Percentiles rank a stretch among this genome's conserved stretches.
These are phyloP conservation scores for Pestalotiopsis sp. DNA, from an alignment of 2,329 filamentous ascomycete species.

Conservation along the genomic window DNA sequence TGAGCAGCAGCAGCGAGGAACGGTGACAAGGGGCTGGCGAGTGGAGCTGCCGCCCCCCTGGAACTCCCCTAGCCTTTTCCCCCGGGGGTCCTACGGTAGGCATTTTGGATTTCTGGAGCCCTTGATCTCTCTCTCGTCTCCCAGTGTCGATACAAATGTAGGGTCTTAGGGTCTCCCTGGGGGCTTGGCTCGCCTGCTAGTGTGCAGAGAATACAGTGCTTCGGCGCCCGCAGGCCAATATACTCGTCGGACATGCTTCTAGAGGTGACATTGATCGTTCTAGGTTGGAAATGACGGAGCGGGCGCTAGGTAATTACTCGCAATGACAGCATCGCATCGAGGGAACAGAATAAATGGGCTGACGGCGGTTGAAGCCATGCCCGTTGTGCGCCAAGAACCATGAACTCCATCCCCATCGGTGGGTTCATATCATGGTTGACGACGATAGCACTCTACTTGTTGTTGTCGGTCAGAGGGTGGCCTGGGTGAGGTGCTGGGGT, in stretches of 20 bases:
- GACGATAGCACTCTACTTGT: slow-evolving; percentile 3
- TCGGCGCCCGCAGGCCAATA: neutral
- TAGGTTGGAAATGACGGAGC: neutral
- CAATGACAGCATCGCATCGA: neutral
- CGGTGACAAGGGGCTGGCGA: neutral
- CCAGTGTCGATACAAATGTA: neutral
- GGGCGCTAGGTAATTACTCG: neutral
- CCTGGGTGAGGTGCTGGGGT: neutral
- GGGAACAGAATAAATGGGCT: slow-evolving; percentile 1
- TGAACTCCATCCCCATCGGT: too few species aligned
- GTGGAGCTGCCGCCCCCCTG: neutral
- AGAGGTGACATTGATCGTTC: neutral
- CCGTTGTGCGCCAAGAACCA: neutral
- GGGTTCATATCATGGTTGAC: neutral
- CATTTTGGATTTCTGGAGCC: neutral
- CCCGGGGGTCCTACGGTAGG: neutral
- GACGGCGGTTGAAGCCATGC: neutral
- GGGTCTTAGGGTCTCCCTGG: neutral
- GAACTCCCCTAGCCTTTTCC: neutral
- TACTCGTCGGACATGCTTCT: neutral
- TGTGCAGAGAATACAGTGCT: neutral
- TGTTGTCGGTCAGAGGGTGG: neutral
- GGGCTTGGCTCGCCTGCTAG: neutral
- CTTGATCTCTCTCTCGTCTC: neutral
- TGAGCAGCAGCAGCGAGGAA: neutral